phyloP scores from a whole-genome alignment of 257 asterid species.

The Voacanga thouarsii region DNA sequence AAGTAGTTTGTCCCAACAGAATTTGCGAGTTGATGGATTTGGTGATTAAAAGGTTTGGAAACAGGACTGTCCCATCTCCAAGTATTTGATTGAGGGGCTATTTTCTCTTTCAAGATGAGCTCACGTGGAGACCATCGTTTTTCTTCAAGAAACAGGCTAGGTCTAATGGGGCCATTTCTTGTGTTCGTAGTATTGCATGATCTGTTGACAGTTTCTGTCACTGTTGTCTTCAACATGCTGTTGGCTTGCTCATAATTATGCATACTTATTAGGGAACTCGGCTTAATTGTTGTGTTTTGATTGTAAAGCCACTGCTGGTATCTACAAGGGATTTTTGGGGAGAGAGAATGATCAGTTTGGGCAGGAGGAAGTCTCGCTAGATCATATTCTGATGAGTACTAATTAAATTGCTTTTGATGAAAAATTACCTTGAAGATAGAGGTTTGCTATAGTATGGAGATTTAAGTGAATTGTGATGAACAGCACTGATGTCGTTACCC shows the following conservation, averaged over 20 bases:
- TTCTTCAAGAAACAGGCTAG: slow-evolving; percentile 51
- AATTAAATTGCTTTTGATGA: not conserved
- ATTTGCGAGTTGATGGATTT: slow-evolving; percentile 15
- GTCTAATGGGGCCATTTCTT: slow-evolving; percentile 33
- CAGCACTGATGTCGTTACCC: slow-evolving; percentile 10
- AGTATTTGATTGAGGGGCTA: slow-evolving; percentile 20
- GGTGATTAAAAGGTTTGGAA: slow-evolving; percentile 20
- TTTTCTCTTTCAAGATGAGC: slow-evolving; percentile 32
- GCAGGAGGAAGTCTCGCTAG: no score
- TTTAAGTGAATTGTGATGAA: slow-evolving; percentile 22
- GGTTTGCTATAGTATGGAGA: slow-evolving; percentile 23
- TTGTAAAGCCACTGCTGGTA: slow-evolving; percentile 41
- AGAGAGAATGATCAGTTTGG: not conserved
- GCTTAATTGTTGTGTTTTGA: slow-evolving; percentile 24
- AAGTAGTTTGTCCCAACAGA: slow-evolving; percentile 8
- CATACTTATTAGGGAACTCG: slow-evolving; percentile 4
- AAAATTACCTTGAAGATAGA: slow-evolving; percentile 38
- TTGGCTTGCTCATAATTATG: slow-evolving; percentile 13
- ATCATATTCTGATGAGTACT: no score
- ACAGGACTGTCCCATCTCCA: slow-evolving; percentile 15
- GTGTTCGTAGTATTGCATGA: slow-evolving; percentile 11
- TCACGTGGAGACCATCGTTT: slow-evolving; percentile 62
- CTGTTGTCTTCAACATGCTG: slow-evolving; percentile 3
- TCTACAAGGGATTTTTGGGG: slow-evolving; percentile 21
- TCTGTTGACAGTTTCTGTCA: slow-evolving; percentile 9